These are phyloP conservation scores for Quercus robur DNA, from an alignment of 306 rosid species.

Conservation along the genomic window DNA sequence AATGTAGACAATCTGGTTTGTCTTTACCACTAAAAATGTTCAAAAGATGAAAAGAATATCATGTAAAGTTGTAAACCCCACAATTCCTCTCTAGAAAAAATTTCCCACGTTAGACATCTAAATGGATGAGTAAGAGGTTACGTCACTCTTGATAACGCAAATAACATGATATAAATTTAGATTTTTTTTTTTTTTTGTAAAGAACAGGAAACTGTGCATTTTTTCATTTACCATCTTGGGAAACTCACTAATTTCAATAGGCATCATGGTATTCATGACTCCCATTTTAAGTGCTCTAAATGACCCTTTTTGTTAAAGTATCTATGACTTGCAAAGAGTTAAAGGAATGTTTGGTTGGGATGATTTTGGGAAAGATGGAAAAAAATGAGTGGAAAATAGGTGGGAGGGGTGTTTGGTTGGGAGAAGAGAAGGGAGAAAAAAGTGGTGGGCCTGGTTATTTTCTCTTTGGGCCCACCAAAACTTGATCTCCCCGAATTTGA, in stretches of 20 bases:
- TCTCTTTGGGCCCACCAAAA: no score
- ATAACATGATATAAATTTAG: not conserved
- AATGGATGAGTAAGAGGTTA: not conserved
- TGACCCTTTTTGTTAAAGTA: no score
- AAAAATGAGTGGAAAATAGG: no score
- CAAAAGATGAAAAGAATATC: conserved; percentile 2
- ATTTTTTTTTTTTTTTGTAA: not conserved
- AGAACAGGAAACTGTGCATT: no score
- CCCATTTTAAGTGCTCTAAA: no score
- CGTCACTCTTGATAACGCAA: not conserved
- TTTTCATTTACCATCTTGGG: not conserved
- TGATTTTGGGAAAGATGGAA: no score
- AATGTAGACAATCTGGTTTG: conserved; percentile 25
- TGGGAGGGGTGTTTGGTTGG: no score
- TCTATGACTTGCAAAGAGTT: no score
- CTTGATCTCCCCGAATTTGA: no score
- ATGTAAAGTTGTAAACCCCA: not conserved
- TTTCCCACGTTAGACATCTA: not conserved
- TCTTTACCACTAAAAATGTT: conserved; percentile 23
- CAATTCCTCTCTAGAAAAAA: not conserved
- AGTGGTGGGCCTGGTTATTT: no score
- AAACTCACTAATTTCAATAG: not conserved
- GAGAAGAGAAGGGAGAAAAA: no score
- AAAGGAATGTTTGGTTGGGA: no score
- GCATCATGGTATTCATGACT: not conserved